These are phyloP conservation scores for Amesomyces nigricolor DNA, from an alignment of 2,329 filamentous ascomycete genomes.

Conservation along the genomic window DNA sequence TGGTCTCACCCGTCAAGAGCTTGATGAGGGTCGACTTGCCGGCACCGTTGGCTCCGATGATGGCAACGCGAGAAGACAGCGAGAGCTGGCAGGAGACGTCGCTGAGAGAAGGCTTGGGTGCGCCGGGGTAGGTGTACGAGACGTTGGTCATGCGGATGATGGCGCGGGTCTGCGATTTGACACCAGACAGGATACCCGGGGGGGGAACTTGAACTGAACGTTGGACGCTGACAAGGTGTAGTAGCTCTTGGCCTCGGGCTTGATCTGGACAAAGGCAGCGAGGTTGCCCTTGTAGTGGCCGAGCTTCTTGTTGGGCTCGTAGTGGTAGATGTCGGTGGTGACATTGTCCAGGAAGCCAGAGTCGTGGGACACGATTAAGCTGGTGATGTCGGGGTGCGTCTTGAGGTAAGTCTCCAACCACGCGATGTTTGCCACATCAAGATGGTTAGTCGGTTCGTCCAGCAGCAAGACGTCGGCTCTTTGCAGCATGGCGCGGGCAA, in stretches of 20 bases:
- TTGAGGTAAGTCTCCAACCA: constrained; percentile 96
- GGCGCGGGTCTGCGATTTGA: constrained; percentile 89
- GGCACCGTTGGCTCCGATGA: constrained; percentile 95
- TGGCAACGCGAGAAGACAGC: constrained; percentile 87
- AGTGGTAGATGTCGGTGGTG: constrained; percentile 98
- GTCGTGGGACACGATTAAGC: constrained; percentile 97
- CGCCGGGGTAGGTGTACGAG: constrained; percentile 88
- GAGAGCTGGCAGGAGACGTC: constrained; percentile 85
- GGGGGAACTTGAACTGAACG: constrained; percentile 95
- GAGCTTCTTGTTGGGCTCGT: constrained; percentile 92
- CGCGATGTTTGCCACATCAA: constrained; percentile 92
- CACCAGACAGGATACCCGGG: constrained; percentile 86
- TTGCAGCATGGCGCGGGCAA: constrained; percentile 94
- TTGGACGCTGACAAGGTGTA: constrained; percentile 87
- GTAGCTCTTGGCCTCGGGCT: constrained; percentile 94
- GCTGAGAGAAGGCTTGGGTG: constrained; percentile 76
- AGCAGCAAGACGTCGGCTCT: constrained; percentile 92
- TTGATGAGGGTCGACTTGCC: constrained; percentile 99
- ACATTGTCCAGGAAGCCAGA: constrained; percentile 95
- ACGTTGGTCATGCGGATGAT: constrained; percentile 94
- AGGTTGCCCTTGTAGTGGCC: constrained; percentile 79
- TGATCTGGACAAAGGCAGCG: constrained; percentile 75
- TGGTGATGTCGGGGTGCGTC: constrained; percentile 92
- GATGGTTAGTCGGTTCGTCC: constrained; percentile 97
- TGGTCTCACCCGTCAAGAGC: constrained; percentile 84